A percentile compares a stretch with the other conserved stretches of the same genome.
Evolutionary conservation across 1,139 yeast species (phyloP).

Genomic region (Magnusiomyces paraingens): DNA sequence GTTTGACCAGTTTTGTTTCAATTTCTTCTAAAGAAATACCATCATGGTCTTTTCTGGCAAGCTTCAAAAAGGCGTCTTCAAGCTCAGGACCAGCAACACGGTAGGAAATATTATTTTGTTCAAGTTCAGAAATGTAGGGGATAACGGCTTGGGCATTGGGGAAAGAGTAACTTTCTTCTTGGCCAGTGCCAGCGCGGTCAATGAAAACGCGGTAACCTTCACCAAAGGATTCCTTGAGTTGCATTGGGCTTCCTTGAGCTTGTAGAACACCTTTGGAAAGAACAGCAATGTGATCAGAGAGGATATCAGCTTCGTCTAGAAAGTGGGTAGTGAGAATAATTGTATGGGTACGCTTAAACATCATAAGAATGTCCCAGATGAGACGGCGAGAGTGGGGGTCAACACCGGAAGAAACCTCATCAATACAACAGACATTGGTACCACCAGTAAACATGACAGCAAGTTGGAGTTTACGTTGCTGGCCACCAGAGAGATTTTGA

Average conservation of each 20-base stretch:
- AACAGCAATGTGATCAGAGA: slow-evolving; percentile 34
- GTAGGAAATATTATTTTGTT: slow-evolving; percentile 22
- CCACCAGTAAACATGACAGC: slow-evolving; percentile 44
- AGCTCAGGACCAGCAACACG: slow-evolving; percentile 32
- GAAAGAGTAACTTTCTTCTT: slow-evolving; percentile 19
- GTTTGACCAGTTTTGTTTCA: too few relatives aligned
- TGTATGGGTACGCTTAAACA: slow-evolving; percentile 28
- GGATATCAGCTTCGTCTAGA: slow-evolving; percentile 35
- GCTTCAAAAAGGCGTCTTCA: slow-evolving; percentile 33
- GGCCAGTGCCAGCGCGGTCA: slow-evolving; percentile 23
- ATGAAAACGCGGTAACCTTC: slow-evolving; percentile 30
- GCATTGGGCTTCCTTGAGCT: slow-evolving; percentile 32
- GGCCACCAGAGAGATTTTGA: slow-evolving; percentile 70
- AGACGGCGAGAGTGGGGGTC: slow-evolving; percentile 35
- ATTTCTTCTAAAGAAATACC: slow-evolving; percentile 15
- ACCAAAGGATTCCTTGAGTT: slow-evolving; percentile 31
- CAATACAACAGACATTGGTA: slow-evolving; percentile 34
- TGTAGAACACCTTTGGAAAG: slow-evolving; percentile 31
- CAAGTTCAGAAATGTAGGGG: slow-evolving; percentile 15
- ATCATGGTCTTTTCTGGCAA: slow-evolving; percentile 31
- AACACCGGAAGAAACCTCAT: slow-evolving; percentile 36
- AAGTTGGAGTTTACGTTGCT: slow-evolving; percentile 81
- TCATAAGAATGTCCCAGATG: slow-evolving; percentile 35
- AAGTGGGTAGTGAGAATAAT: slow-evolving; percentile 35
- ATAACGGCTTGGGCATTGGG: too few relatives aligned